Percentiles rank a stretch among this genome's conserved stretches.
Conservation (phyloP, 306 rosid genomes). For the Acacia acuminata region DNA sequence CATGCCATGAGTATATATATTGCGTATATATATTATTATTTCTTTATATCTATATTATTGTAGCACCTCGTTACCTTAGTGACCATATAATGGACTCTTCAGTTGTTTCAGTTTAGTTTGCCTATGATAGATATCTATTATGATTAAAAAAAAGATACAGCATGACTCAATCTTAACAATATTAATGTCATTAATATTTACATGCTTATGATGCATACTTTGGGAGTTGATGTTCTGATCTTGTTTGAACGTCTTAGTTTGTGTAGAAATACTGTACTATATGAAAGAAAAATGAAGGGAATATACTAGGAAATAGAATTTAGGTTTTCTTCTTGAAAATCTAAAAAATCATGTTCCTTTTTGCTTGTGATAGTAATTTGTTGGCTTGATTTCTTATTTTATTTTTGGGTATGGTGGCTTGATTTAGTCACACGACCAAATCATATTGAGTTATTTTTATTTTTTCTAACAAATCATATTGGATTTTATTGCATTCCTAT, state of each 20-base stretch:
- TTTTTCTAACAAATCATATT: no score
- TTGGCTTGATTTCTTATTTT: no score
- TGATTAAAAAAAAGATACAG: not conserved
- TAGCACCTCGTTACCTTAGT: not conserved
- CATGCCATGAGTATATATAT: constrained; percentile 65
- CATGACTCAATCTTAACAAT: constrained; percentile 35
- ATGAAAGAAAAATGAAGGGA: not conserved
- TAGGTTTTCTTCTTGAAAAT: not conserved
- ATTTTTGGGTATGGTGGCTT: no score
- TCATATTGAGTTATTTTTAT: no score
- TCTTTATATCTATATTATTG: constrained; percentile 7
- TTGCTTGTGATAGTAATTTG: not conserved
- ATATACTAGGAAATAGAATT: not conserved
- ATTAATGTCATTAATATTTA: constrained; percentile 15
- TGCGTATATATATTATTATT: not conserved
- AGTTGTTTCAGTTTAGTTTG: constrained; percentile 27
- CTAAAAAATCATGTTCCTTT: no score
- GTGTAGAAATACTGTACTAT: not conserved
- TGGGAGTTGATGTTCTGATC: not conserved
- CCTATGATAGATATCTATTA: constrained; percentile 31
- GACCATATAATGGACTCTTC: constrained; percentile 16
- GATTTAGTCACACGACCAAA: no score
- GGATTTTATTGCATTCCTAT: not conserved
- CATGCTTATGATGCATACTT: not conserved
- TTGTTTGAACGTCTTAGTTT: not conserved